phyloP scores from a whole-genome alignment of 352 stramenopile species.

The Aphanomyces euteiches region DNA sequence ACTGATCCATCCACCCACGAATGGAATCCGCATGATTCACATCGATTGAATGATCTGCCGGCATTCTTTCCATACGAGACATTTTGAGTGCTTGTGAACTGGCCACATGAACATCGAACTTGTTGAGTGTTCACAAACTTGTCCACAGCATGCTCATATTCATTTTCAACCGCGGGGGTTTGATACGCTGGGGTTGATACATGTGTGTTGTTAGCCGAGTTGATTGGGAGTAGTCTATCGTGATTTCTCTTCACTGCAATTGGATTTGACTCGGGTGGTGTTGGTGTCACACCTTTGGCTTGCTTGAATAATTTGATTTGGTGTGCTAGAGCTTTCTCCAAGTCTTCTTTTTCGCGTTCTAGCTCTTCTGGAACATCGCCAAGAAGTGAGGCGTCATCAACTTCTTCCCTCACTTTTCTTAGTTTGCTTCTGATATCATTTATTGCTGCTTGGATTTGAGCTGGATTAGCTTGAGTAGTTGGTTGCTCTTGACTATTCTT shows the following conservation, averaged over 20 bases:
- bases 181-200: no score
- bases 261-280: background rate
- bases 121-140: background rate
- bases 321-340: constrained; percentile 54
- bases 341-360: constrained; percentile 39
- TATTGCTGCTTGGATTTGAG: constrained; percentile 50
- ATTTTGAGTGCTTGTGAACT: constrained; percentile 48
- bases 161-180: no score
- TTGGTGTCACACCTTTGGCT: background rate
- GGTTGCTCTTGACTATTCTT: constrained; percentile 19
- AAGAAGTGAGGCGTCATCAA: constrained; percentile 77
- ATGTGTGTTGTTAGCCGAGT: background rate
- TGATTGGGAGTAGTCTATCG: background rate
- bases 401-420: constrained; percentile 66
- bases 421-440: constrained; percentile 60
- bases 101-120: constrained; percentile 55
- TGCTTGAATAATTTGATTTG: constrained; percentile 22
- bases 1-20: constrained; percentile 53
- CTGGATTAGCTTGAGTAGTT: constrained; percentile 1
- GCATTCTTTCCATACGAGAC: constrained; percentile 71
- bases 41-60: constrained; percentile 63
- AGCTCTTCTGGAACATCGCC: constrained; percentile 61
- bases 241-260: background rate
- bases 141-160: no score
- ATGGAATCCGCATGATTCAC: constrained; percentile 68